Evolutionary conservation across 179 eudicot species (phyloP).

Genomic region (Heliamphora pulchella): DNA sequence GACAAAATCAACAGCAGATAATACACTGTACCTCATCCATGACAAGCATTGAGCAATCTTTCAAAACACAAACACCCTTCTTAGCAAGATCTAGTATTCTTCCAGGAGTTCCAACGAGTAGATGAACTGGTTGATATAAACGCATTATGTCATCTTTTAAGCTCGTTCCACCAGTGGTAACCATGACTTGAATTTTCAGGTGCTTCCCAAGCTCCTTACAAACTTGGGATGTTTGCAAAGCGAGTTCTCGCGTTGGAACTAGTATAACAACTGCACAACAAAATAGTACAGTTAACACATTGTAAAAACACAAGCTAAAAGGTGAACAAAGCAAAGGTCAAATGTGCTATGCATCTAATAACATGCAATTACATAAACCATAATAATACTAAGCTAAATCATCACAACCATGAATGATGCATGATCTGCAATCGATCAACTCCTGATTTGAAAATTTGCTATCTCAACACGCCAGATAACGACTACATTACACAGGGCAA

Average conservation of each 20-base stretch:
- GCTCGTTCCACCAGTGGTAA: constrained; percentile 93
- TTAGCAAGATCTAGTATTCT: constrained; percentile 79
- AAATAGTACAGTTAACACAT: constrained; percentile 9
- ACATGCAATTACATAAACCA: background rate
- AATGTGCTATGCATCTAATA: background rate
- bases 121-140: constrained; percentile 82
- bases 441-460: background rate
- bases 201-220: constrained; percentile 96
- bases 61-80: constrained; percentile 66
- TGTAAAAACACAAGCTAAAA: background rate
- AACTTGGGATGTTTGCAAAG: constrained; percentile 97
- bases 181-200: constrained; percentile 83
- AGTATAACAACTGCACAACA: constrained; percentile 69
- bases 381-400: background rate
- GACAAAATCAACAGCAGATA: background rate
- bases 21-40: constrained; percentile 72
- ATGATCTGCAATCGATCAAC: background rate
- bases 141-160: constrained; percentile 92
- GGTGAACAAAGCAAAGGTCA: constrained; percentile 4
- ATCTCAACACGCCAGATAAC: background rate
- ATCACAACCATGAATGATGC: background rate
- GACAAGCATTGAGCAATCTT: constrained; percentile 69
- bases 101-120: constrained; percentile 87
- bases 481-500: background rate
- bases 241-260: constrained; percentile 92